Conservation (phyloP, 1,284 basidiomycete genomes). For the Cryptococcus sp. region DNA sequence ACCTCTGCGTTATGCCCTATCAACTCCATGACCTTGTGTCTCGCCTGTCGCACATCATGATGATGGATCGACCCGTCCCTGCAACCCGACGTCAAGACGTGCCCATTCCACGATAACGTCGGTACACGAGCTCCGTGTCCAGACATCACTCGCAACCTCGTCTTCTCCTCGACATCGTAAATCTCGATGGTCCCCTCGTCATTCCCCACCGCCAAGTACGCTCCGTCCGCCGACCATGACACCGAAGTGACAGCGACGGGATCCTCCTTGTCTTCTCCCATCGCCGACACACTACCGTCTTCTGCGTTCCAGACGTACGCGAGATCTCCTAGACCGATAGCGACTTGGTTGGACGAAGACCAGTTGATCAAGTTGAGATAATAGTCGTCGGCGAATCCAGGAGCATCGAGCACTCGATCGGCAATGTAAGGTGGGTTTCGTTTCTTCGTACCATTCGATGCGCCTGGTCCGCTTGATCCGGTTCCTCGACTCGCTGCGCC, state of each 20-base stretch:
- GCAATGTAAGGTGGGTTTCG: conserved; percentile 54
- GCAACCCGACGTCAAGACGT: conserved; percentile 80
- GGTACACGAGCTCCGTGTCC: conserved; percentile 75
- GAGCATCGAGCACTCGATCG: conserved; percentile 92
- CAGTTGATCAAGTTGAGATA: conserved; percentile 93
- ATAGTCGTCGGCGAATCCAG: conserved; percentile 92
- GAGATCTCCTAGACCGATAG: conserved; percentile 73
- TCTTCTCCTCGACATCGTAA: conserved; percentile 83
- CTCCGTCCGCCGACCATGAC: conserved; percentile 27
- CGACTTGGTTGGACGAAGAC: conserved; percentile 78
- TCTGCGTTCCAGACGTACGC: conserved; percentile 94
- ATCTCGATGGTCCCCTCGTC: conserved; percentile 85
- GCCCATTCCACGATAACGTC: conserved; percentile 75
- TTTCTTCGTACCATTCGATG: conserved; percentile 20
- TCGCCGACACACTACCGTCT: conserved; percentile 62
- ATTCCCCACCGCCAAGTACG: conserved; percentile 72
- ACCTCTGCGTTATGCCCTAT: conserved; percentile 77
- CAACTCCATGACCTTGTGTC: conserved; percentile 84
- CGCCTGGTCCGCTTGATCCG: neutral
- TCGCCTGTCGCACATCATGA: conserved; percentile 80
- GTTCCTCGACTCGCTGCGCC: conserved; percentile 20
- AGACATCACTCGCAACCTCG: conserved; percentile 79
- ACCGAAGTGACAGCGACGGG: conserved; percentile 20
- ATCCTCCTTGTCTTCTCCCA: conserved; percentile 18
- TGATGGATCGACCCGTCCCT: conserved; percentile 89